Evolutionary conservation across 169 alveolate species (phyloP).

Genomic region (Plasmodium fragile): DNA sequence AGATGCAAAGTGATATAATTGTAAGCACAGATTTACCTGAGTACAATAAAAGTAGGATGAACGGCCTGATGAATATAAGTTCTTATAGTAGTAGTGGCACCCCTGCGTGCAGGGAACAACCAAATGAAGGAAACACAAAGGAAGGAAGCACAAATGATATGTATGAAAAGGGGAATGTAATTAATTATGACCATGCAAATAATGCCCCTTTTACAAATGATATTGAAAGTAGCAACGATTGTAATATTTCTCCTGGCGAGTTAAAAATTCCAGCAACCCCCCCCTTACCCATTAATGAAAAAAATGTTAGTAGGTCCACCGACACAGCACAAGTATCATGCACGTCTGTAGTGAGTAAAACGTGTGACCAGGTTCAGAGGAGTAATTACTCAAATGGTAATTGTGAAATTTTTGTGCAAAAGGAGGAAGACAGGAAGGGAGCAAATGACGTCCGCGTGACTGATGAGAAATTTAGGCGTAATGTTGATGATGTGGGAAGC

Average conservation of each 20-base stretch:
- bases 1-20: conserved; percentile 38
- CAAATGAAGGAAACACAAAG: background rate
- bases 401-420: background rate
- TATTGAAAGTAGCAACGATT: background rate
- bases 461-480: background rate
- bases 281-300: background rate
- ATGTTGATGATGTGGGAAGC: background rate
- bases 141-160: background rate
- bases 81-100: background rate
- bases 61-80: conserved; percentile 1
- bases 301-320: background rate
- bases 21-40: conserved; percentile 22
- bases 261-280: background rate
- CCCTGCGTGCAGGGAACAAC: background rate
- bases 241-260: background rate
- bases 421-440: background rate
- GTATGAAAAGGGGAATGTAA: background rate
- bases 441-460: background rate
- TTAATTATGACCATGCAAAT: background rate
- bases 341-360: background rate
- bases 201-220: background rate
- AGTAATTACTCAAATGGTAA: background rate
- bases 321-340: background rate
- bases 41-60: conserved; percentile 12
- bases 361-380: background rate